Evolutionary conservation across 2,329 filamentous ascomycete genomes (phyloP).

Genomic region (Cladosporium sp.): DNA sequence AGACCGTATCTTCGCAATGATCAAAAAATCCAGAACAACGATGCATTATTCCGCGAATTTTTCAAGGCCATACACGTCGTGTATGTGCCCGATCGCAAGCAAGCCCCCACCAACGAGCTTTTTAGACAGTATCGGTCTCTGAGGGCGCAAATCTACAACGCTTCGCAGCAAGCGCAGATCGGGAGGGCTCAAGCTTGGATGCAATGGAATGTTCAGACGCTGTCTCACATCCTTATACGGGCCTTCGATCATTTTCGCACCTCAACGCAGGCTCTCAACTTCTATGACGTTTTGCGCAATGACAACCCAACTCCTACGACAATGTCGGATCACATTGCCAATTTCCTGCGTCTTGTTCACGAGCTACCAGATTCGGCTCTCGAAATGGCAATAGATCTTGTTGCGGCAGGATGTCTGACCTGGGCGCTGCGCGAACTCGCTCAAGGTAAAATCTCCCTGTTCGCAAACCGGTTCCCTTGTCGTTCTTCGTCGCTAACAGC

Average conservation of each 20-base stretch:
- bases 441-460: not conserved
- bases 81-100: not conserved
- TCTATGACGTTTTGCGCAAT: not conserved
- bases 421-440: not conserved
- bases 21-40: not conserved
- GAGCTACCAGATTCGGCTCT: not conserved
- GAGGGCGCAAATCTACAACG: not conserved
- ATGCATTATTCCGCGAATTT: not conserved
- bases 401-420: not conserved
- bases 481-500: not conserved
- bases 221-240: not conserved
- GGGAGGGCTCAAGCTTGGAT: not conserved
- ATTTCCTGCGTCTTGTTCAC: not conserved
- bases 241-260: not conserved
- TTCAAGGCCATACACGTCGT: not conserved
- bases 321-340: not conserved
- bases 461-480: no score
- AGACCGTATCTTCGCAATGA: not conserved
- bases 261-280: not conserved
- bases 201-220: not conserved
- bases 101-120: not conserved
- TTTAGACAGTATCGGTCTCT: not conserved
- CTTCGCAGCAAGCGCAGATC: not conserved
- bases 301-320: not conserved
- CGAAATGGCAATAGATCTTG: not conserved